Conservation (phyloP, 2,329 filamentous ascomycete species). For the Pseudocercospora fuligena region DNA sequence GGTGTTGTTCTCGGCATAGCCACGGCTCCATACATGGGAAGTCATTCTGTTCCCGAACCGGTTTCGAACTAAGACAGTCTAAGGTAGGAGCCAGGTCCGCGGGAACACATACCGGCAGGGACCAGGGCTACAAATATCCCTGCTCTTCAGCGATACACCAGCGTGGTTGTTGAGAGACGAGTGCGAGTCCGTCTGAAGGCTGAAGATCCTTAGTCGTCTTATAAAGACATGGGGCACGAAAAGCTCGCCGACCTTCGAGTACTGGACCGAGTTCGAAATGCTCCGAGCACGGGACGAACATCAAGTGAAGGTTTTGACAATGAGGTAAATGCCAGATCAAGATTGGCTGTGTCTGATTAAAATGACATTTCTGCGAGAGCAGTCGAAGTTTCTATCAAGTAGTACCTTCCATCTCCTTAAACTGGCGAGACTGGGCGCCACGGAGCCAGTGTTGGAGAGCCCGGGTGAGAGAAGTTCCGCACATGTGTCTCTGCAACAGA, state of each 20-base stretch:
- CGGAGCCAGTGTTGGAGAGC: slow-evolving; percentile 7
- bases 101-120: background rate
- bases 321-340: background rate
- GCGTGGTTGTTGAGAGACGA: slow-evolving; percentile 5
- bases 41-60: background rate
- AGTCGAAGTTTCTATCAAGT: background rate
- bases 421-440: slow-evolving; percentile 13
- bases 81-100: slow-evolving; percentile 5
- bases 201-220: background rate
- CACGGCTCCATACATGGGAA: background rate
- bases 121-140: background rate
- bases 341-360: background rate
- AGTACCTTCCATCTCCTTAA: background rate
- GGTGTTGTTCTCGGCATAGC: background rate
- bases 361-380: too few species aligned
- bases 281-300: too few species aligned
- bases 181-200: background rate
- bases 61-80: background rate
- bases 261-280: background rate
- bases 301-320: background rate
- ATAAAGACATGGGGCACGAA: background rate
- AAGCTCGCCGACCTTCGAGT: background rate
- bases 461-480: slow-evolving; percentile 11
- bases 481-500: background rate
- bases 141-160: background rate